These are phyloP conservation scores for Saprolegnia diclina DNA, from an alignment of 352 stramenopile genomes.

Conservation along the genomic window DNA sequence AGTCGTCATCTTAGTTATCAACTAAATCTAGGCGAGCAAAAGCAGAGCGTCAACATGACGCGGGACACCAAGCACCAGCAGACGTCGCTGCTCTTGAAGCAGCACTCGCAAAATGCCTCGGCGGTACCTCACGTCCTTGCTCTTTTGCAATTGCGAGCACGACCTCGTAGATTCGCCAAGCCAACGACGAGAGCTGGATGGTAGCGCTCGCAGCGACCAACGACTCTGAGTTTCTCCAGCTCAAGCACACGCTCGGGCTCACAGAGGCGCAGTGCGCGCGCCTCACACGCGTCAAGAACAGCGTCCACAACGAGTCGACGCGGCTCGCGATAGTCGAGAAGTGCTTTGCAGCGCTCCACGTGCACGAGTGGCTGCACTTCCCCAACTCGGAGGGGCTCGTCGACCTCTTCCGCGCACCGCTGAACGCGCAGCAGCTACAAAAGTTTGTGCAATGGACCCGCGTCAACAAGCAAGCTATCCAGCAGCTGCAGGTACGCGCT, in stretches of 20 bases:
- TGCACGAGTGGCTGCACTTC: slow-evolving; percentile 84
- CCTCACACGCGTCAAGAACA: slow-evolving; percentile 40
- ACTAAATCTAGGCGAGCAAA: slow-evolving; percentile 62
- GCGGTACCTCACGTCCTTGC: slow-evolving; percentile 37
- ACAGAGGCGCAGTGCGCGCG: slow-evolving; percentile 62
- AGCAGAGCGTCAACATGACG: slow-evolving; percentile 74
- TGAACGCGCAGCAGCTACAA: slow-evolving; percentile 76
- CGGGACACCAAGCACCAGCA: slow-evolving; percentile 82
- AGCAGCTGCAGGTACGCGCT: slow-evolving; percentile 52
- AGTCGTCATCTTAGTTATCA: too few relatives aligned
- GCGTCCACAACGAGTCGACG: slow-evolving; percentile 55
- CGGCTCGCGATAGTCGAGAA: slow-evolving; percentile 82
- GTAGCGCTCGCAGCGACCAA: slow-evolving; percentile 39
- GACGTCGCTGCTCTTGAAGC: slow-evolving; percentile 65
- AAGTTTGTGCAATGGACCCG: slow-evolving; percentile 74
- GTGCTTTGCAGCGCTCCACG: slow-evolving; percentile 73
- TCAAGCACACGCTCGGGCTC: slow-evolving; percentile 51
- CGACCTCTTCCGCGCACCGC: slow-evolving; percentile 70
- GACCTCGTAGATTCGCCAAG: slow-evolving; percentile 56
- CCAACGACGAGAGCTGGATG: slow-evolving; percentile 79
- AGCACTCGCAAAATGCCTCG: slow-evolving; percentile 68
- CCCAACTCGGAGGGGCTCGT: slow-evolving; percentile 72
- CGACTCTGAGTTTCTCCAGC: slow-evolving; percentile 41
- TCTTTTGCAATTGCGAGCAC: background rate
- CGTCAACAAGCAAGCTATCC: slow-evolving; percentile 65